Conservation (phyloP, 768 basidiomycete species). For the Hygrophoropsis aurantiaca region DNA sequence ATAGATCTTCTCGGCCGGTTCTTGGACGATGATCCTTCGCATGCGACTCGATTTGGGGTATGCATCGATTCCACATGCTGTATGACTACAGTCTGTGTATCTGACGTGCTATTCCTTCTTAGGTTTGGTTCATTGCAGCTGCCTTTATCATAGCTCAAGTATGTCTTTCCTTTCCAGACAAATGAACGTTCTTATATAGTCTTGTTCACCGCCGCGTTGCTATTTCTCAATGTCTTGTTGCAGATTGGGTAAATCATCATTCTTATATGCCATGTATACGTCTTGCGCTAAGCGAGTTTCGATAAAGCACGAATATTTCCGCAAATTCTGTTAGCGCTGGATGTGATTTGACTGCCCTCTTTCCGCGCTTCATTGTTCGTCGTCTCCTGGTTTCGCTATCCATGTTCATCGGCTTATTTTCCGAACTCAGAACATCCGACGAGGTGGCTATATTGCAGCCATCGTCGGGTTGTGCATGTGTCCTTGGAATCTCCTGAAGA, state of each 20-base stretch:
- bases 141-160: constrained; percentile 81
- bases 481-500: constrained; percentile 68
- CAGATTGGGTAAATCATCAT: constrained; percentile 26
- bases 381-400: not conserved
- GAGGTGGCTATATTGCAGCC: constrained; percentile 77
- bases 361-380: constrained; percentile 66
- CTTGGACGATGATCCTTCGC: constrained; percentile 60
- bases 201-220: constrained; percentile 4
- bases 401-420: not conserved
- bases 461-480: constrained; percentile 68
- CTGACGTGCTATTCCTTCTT: constrained; percentile 13
- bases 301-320: constrained; percentile 61
- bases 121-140: constrained; percentile 78
- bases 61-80: constrained; percentile 6
- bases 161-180: too few relatives aligned
- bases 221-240: constrained; percentile 5
- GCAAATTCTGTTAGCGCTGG: constrained; percentile 77
- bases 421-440: constrained; percentile 58
- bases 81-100: not conserved
- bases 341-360: constrained; percentile 70
- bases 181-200: too few relatives aligned
- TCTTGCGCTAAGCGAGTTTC: too few relatives aligned
- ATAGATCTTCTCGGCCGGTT: constrained; percentile 70
- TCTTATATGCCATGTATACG: not conserved
- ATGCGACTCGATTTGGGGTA: constrained; percentile 68